Percentiles rank a stretch among this genome's conserved stretches.
Conservation (phyloP, 73 alveolate genomes). For the Paramecium biaurelia region DNA sequence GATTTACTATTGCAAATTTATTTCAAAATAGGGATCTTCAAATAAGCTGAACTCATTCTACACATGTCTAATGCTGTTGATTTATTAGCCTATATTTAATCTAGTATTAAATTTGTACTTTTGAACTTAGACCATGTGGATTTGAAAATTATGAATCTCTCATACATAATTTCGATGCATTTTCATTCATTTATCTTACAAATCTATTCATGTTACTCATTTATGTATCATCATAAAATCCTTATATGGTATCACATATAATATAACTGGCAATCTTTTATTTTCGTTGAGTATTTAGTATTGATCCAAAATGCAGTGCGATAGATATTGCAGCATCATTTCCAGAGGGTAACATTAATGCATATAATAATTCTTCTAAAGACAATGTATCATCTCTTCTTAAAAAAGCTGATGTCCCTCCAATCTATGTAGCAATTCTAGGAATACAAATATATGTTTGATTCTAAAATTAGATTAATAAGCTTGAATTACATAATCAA, state of each 20-base stretch:
- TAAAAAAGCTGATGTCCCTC: slow-evolving; percentile 79
- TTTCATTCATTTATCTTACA: slow-evolving; percentile 66
- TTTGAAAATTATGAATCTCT: slow-evolving; percentile 63
- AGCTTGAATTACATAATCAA: slow-evolving; percentile 48
- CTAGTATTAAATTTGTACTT: neutral
- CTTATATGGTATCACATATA: neutral
- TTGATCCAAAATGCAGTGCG: slow-evolving; percentile 65
- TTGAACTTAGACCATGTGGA: slow-evolving; percentile 70
- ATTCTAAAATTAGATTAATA: slow-evolving; percentile 54
- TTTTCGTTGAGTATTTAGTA: neutral
- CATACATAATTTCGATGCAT: slow-evolving; percentile 56
- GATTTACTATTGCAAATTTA: slow-evolving; percentile 53
- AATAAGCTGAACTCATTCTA: slow-evolving; percentile 35
- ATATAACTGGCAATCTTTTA: neutral
- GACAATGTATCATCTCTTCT: slow-evolving; percentile 60
- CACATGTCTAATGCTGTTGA: slow-evolving; percentile 66
- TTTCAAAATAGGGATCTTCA: slow-evolving; percentile 48
- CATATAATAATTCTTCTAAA: slow-evolving; percentile 71
- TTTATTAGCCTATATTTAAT: slow-evolving; percentile 34
- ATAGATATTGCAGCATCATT: slow-evolving; percentile 73
- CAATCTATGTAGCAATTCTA: slow-evolving; percentile 67
- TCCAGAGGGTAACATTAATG: slow-evolving; percentile 75
- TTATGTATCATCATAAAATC: neutral
- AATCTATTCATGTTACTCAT: slow-evolving; percentile 27
- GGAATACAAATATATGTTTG: slow-evolving; percentile 68